Evolutionary conservation across 805 yeast genomes (phyloP), one percentile per base, ranked within the genome.

Genomic region (Maudiozyma barnettii): DNA sequence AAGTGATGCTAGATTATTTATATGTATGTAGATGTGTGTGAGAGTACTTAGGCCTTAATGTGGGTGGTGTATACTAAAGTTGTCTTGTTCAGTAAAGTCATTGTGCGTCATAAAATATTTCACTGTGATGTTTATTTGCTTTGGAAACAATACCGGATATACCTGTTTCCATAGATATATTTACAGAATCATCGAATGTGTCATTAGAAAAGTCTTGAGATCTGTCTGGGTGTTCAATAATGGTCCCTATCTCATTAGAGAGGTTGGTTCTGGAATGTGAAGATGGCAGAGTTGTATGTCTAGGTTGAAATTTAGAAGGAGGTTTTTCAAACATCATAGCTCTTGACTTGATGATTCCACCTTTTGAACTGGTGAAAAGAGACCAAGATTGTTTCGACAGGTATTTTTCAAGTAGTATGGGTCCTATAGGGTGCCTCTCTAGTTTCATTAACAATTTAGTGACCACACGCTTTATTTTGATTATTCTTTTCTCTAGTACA

Each of bases 391-490:
- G 33, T 9, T 38, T 41, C 4, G 45, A 30, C 2, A 50, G 12
- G 14, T 49, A 51, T 35, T 43, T 47, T 16, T 45, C 41, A 5
- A 60, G 37, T 13, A 61, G 22, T 5, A 54, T 29, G 14, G 43
- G 47, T 14, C 64, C 64, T 1, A 61, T 31, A 2, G 57, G 54
- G 43, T 59, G 57, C n/a, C 49, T 41, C 42, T 53, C 52, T 4
- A 60, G 48, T 38, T 40, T 46, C 19, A 48, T 41, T n/a, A 59
- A 35, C n/a, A 61, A 39, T 29, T 52, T 52, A 4, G 48, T 26
- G 5, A 56, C 23, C 12, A 49, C 23, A 22, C 44, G 44, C 45
- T 51, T 57, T 16, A 57, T 45, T 26, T 49, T 51, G 1, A 31
- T 40, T 2, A 51, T 50, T 41, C 46, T 44, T 5, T 43, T 46